phyloP scores from a whole-genome alignment of 2,329 filamentous ascomycete species.

The Alternaria dauci region DNA sequence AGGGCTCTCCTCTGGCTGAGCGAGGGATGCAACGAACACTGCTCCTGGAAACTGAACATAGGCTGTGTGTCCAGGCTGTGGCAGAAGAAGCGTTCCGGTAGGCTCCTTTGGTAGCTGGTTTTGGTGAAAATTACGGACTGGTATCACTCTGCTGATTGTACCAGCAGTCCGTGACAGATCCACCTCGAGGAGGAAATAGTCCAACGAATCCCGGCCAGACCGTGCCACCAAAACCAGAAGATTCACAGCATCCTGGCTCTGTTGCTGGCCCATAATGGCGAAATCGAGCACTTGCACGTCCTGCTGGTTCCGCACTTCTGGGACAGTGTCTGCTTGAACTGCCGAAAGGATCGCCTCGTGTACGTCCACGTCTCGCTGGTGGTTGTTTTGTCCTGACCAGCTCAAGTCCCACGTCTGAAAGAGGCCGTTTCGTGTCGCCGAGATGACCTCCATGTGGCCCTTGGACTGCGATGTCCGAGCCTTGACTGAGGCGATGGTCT shows the following conservation, averaged over 20 bases:
- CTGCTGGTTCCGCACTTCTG: conserved; percentile 59
- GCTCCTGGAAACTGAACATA: conserved; percentile 83
- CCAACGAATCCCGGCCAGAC: conserved; percentile 49
- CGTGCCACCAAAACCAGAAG: conserved; percentile 47
- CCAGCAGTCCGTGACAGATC: conserved; percentile 63
- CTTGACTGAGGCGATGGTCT: conserved; percentile 81
- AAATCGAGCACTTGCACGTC: conserved; percentile 83
- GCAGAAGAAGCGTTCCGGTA: conserved; percentile 71
- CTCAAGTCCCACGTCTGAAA: conserved; percentile 89
- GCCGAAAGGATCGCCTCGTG: conserved; percentile 70
- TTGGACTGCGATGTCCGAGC: conserved; percentile 75
- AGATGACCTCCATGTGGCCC: conserved; percentile 84
- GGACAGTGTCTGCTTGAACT: conserved; percentile 63
- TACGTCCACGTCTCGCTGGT: conserved; percentile 75
- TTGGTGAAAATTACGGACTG: conserved; percentile 64
- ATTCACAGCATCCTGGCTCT: conserved; percentile 44
- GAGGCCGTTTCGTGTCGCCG: conserved; percentile 78
- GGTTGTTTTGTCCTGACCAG: conserved; percentile 82
- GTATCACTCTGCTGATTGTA: conserved; percentile 72
- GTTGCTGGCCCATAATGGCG: conserved; percentile 63
- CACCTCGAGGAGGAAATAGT: conserved; percentile 80
- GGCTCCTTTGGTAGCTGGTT: conserved; percentile 47
- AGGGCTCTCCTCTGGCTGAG: conserved; percentile 71
- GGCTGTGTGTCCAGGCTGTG: conserved; percentile 79
- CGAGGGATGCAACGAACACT: conserved; percentile 78